A percentile compares a stretch with the other conserved stretches of the same genome.
Conservation (phyloP, 139 green algal genomes). For the Micromonas pusilla region DNA sequence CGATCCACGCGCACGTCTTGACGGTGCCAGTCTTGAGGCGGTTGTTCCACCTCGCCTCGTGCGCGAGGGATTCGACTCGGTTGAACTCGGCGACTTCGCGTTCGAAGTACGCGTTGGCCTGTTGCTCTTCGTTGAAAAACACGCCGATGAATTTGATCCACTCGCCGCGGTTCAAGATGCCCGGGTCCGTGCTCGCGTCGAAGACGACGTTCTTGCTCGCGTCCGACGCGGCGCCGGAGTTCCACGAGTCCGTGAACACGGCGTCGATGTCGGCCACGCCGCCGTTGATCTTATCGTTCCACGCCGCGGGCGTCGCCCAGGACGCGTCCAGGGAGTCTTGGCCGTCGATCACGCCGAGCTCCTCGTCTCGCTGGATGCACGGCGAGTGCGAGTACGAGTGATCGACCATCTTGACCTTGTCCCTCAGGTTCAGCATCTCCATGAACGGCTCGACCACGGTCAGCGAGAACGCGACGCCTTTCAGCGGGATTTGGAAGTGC, state of each 20-base stretch:
- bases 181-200: not conserved
- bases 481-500: slow-evolving; percentile 1
- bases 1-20: slow-evolving; percentile 8
- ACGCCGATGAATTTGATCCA: slow-evolving; percentile 25
- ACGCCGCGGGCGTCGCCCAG: not conserved
- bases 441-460: slow-evolving; percentile 13
- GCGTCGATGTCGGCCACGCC: not conserved
- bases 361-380: not conserved
- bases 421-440: slow-evolving; percentile 6
- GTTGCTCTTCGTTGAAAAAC: slow-evolving; percentile 24
- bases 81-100: not conserved
- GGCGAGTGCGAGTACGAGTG: not conserved
- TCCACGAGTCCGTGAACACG: not conserved
- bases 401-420: not conserved
- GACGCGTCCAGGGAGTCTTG: not conserved
- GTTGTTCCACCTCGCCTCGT: not conserved
- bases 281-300: not conserved
- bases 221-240: not conserved
- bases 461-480: not conserved
- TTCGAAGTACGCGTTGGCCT: slow-evolving; percentile 14
- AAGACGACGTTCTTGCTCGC: slow-evolving; percentile 18
- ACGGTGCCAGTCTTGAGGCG: not conserved
- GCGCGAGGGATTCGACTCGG: not conserved
- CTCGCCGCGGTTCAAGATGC: slow-evolving; percentile 15
- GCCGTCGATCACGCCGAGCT: not conserved